Conservation (phyloP, 1,284 basidiomycete genomes). For the Tylopilus orsonianus region DNA sequence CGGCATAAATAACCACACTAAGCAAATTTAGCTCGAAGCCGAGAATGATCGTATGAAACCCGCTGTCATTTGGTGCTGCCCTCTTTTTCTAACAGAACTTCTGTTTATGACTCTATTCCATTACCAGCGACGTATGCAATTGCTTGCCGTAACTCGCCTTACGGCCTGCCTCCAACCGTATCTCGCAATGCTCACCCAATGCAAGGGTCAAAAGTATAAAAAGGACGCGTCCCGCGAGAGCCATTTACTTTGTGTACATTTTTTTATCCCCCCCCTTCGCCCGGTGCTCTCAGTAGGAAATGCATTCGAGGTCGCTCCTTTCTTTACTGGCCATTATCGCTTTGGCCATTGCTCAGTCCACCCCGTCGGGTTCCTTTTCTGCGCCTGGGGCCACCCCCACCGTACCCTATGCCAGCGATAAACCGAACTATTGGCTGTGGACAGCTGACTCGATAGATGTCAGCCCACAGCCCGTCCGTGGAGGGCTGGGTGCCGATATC, state of each 20-base stretch:
- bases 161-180: no score
- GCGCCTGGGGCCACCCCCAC: slow-evolving; percentile 30
- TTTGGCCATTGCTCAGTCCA: slow-evolving; percentile 22
- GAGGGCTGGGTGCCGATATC: slow-evolving; percentile 39
- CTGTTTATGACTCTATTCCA: no score
- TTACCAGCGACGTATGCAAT: no score
- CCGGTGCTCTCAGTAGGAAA: slow-evolving; percentile 15
- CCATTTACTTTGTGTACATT: slow-evolving; percentile 27
- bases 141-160: no score
- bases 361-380: slow-evolving; percentile 21
- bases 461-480: slow-evolving; percentile 40
- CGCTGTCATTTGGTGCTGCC: no score
- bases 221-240: no score
- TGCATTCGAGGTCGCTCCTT: slow-evolving; percentile 34
- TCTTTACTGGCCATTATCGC: slow-evolving; percentile 22
- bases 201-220: no score
- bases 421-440: slow-evolving; percentile 35
- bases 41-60: no score
- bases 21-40: no score
- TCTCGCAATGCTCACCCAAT: no score
- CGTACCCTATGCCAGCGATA: slow-evolving; percentile 34
- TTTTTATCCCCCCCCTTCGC: slow-evolving; percentile 10
- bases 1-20: no score
- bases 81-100: no score
- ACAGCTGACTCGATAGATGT: slow-evolving; percentile 21